Base-by-base conservation (phyloP, 176 grass and related monocot genomes). In the Rhipidocladum racemiflorum region DNA sequence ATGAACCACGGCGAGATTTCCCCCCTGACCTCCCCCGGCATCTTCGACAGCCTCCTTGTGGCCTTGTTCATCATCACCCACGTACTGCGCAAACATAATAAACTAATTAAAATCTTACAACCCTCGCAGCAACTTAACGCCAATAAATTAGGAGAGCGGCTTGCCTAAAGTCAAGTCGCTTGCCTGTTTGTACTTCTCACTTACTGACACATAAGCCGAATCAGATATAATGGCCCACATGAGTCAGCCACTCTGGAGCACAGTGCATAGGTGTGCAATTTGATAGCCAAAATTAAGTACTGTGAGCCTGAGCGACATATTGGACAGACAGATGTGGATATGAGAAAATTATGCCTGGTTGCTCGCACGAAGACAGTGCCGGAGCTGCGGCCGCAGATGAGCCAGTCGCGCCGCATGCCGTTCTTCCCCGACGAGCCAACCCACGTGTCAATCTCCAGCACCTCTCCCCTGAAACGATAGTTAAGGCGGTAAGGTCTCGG, bases 11-110 rank as follows among this genome's bases (percentile, higher is more conserved):
- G 91, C 1, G 73, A 78, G 51, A 93, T 93, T 69, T 93, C 88
- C 0, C 35, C 73, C 17, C 85, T 74, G 5, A 93, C 91, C 78
- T 93, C 91, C 48, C 88, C 68, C 1, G 88, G 85, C 85, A 93
- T 93, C 84, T 93, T 90, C 4, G 91, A 93, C 30, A 93, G 55
- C 24, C 91, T 81, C 68, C 91, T 85, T 0, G 91, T 90, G 23
- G 21, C 21, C 49, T 83, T 84, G 68, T 93, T 90, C 91, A 93
- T 93, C 91, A 93, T 90, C 59, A 83, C 91, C 91, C 91, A 93
- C 1, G 87, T 93, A 28, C 91, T 91, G 45, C 40, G 39, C 36
- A n/a, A 48, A 62, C 14, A 28, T 35, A 13, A 7, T 55, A 7
- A 7, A 28, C 28, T 13, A 55, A 70, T 9, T 8, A 65, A 71